Base-by-base conservation (phyloP, 2,329 filamentous ascomycete genomes). In the Aspergillus tubingensis region DNA sequence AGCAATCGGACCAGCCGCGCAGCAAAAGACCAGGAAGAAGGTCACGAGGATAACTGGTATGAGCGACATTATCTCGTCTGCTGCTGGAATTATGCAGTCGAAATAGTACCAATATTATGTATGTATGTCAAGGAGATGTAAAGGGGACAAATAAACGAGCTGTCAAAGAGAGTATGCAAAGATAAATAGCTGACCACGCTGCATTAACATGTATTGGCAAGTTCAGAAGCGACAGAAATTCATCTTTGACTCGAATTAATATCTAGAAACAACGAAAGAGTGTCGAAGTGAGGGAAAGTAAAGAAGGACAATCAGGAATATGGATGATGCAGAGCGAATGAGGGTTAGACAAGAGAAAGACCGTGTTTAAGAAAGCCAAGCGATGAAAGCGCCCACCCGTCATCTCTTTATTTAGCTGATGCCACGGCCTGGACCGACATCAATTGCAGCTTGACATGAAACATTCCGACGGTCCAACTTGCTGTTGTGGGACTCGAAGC, bases 1-100 rank as follows among this genome's bases (percentile, higher is more conserved):
- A 60, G 65, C 60, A 52, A 74, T 72, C 65, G 72, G 72, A 32
- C 66, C 58, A 57, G 65, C 65, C 63, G 62, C 61, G 52, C 59
- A 65, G 53, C 52, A n/a, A 13, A 48, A 52, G 25, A 59, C 43
- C 23, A 65, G 15, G 15, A 59, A 51, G 58, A 52, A 52, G 21
- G 65, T 36, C 41, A 61, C 41, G 23, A 61, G 21, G 32, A 50
- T 52, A 3, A 43, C 25, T 44, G 47, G 17, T 5, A 58, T 5
- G 7, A 60, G n/a, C 8, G 50, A 58, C 61, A 62, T 62, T 23
- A 44, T 58, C 47, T 8, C 7, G 5, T 11, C 27, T 8, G 41
- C n/a, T 32, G 25, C 5, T 30, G 10, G 3, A 2, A 21, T 8
- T 11, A 15, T 48, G 17, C 56, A 62, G 56, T 13, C 15, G 50